Evolutionary conservation across 2,329 filamentous ascomycete species (phyloP), one percentile per base, ranked within the genome.

Genomic region (Colletotrichum tanaceti): DNA sequence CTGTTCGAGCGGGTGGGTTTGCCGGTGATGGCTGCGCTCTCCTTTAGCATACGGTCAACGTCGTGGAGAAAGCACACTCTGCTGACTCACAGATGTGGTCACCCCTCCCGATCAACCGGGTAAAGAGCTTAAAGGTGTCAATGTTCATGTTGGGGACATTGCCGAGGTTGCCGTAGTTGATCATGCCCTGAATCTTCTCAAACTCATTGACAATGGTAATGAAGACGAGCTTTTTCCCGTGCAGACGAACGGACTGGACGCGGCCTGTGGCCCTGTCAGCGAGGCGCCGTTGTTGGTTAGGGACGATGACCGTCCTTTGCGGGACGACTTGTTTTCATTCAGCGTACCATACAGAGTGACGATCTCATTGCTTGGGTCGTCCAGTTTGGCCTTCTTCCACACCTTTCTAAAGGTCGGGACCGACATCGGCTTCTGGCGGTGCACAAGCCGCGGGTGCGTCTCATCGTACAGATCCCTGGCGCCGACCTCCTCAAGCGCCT

Each of bases 211-310:
- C 84, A 58, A 98, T 82, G 79, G 96, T 92, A 72, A 98, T 79
- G 79, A 99, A 99, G 71, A 93, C 84, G 73, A 99, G 89, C 79
- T 92, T 93, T 73, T 88, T 90, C 72, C 94, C 90, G 63, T 89
- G 86, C 55, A 87, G 84, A 71, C 93, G 91, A 76, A 92, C 87
- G 54, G 90, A 89, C 74, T 86, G 85, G 71, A 97, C 85, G 77
- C 93, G 93, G 79, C 94, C 93, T 90, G 68, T 65, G 69, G 53
- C 68, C 68, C 54, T 57, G 58, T 59, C 57, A 59, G 57, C 57
- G 20, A 49, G 46, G 28, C 43, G 57, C 57, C 57, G 57, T 39
- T 49, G 57, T 41, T 58, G 24, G 32, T 59, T 49, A 59, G 57
- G 44, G 57, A 59, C n/a, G 14, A 22, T 32, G 28, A 43, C 43